Percentiles rank a stretch among this genome's conserved stretches.
Evolutionary conservation across 352 stramenopile species (phyloP).

Genomic region (Globisporangium echinulatum): DNA sequence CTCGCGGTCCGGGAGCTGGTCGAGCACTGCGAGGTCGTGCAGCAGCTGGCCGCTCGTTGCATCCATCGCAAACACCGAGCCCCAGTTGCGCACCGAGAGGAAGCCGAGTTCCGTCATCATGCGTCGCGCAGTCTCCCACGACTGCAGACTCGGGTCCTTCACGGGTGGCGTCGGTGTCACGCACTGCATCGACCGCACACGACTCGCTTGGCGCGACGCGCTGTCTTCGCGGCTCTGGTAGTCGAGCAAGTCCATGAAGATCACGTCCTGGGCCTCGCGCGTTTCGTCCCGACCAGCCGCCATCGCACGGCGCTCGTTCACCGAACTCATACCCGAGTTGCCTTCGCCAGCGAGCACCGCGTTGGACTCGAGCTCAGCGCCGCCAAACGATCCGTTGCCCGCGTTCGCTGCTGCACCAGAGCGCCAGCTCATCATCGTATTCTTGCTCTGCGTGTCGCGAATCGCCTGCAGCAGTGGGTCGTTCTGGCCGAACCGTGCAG

Average conservation of each 20-base stretch:
- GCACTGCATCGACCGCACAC: slow-evolving; percentile 15
- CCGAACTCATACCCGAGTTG: slow-evolving; percentile 61
- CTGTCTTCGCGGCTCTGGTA: slow-evolving; percentile 54
- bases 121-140: slow-evolving; percentile 65
- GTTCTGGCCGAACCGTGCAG: slow-evolving; percentile 18
- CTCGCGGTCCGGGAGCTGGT: slow-evolving; percentile 71
- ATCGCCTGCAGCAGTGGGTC: slow-evolving; percentile 68
- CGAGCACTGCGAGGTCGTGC: slow-evolving; percentile 56
- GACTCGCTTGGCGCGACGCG: slow-evolving; percentile 19
- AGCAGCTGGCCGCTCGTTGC: slow-evolving; percentile 44
- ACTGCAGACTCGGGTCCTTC: slow-evolving; percentile 55
- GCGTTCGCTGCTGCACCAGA: slow-evolving; percentile 6
- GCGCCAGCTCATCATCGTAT: slow-evolving; percentile 68
- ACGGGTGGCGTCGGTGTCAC: slow-evolving; percentile 31
- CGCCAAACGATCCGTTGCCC: slow-evolving; percentile 10
- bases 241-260: slow-evolving; percentile 62
- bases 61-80: slow-evolving; percentile 76
- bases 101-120: slow-evolving; percentile 86
- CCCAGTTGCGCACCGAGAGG: slow-evolving; percentile 80
- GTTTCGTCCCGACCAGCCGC: slow-evolving; percentile 41
- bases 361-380: slow-evolving; percentile 12
- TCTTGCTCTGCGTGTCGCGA: slow-evolving; percentile 48
- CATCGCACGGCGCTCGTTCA: slow-evolving; percentile 57
- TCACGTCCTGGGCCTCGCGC: slow-evolving; percentile 47
- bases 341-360: slow-evolving; percentile 54